These are phyloP conservation scores for Fagus crenata DNA, from an alignment of 306 rosid genomes.

Conservation along the genomic window DNA sequence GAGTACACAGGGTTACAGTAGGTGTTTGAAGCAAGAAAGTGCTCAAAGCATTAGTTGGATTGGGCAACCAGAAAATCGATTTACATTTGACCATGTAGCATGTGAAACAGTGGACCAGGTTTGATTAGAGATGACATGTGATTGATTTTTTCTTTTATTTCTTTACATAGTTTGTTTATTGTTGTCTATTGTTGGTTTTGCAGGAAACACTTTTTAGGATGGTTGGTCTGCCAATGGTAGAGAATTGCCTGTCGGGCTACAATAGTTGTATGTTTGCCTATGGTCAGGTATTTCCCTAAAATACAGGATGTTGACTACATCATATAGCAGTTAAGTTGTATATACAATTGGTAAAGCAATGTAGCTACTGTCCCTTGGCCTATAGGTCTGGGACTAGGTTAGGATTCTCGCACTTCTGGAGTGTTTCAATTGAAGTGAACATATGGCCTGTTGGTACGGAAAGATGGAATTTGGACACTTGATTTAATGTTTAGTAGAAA, in stretches of 20 bases:
- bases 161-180: conserved; percentile 14
- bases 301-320: conserved; percentile 6
- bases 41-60: conserved; percentile 74
- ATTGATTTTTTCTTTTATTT: conserved; percentile 7
- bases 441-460: not conserved
- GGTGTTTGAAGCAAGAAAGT: conserved; percentile 88
- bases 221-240: conserved; percentile 98
- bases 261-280: conserved; percentile 98
- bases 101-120: conserved; percentile 98
- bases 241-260: conserved; percentile 93
- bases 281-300: conserved; percentile 72
- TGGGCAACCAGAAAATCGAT: conserved; percentile 84
- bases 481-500: not conserved
- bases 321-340: not conserved
- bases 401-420: not conserved
- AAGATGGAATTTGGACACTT: not conserved
- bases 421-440: not conserved
- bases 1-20: conserved; percentile 58
- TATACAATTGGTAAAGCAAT: not conserved
- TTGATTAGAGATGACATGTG: conserved; percentile 18
- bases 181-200: conserved; percentile 21
- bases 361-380: not conserved
- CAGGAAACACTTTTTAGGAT: conserved; percentile 91
- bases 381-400: not conserved
- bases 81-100: conserved; percentile 95